A percentile compares a stretch with the other conserved stretches of the same genome.
These are phyloP conservation scores for Aspergillus saccharolyticus DNA, from an alignment of 495 filamentous ascomycete genomes.

Conservation along the genomic window DNA sequence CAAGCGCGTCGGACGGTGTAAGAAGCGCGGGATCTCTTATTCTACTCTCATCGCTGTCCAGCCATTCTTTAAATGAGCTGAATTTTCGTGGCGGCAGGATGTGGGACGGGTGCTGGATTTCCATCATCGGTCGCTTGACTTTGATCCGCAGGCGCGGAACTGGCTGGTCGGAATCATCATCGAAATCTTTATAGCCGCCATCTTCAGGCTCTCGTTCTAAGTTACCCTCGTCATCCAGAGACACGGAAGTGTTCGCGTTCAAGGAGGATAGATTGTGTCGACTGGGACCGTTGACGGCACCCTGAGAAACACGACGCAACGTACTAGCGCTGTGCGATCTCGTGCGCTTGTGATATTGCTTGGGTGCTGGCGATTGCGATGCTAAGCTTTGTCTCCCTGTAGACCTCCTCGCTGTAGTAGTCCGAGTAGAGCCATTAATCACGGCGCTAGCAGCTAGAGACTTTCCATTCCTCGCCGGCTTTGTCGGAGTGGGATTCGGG, in stretches of 20 bases:
- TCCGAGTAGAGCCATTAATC: conserved; percentile 33
- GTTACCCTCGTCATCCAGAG: background rate
- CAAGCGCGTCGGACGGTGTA: conserved; percentile 52
- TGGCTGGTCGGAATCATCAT: conserved; percentile 19
- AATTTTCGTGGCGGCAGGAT: conserved; percentile 40
- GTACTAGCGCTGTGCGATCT: conserved; percentile 32
- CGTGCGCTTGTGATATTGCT: conserved; percentile 27
- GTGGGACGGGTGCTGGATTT: conserved; percentile 50
- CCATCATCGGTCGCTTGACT: conserved; percentile 47
- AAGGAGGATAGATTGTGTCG: conserved; percentile 27
- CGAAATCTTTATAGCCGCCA: conserved; percentile 11
- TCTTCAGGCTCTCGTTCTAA: background rate
- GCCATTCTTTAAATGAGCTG: conserved; percentile 53
- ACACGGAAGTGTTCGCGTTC: conserved; percentile 12
- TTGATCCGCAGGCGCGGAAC: conserved; percentile 48
- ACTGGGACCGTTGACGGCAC: conserved; percentile 21
- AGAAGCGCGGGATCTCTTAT: conserved; percentile 36
- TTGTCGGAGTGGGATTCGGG: conserved; percentile 30
- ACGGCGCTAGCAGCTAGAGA: conserved; percentile 26
- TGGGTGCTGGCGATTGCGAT: conserved; percentile 31
- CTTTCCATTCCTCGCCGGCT: conserved; percentile 30
- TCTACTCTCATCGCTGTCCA: conserved; percentile 42
- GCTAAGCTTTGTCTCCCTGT: conserved; percentile 20
- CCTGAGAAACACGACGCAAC: conserved; percentile 17
- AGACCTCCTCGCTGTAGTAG: conserved; percentile 20